Percentiles rank a stretch among this genome's conserved stretches.
These are phyloP conservation scores for Colletotrichum australisinense DNA, from an alignment of 2,329 filamentous ascomycete species.

Conservation along the genomic window DNA sequence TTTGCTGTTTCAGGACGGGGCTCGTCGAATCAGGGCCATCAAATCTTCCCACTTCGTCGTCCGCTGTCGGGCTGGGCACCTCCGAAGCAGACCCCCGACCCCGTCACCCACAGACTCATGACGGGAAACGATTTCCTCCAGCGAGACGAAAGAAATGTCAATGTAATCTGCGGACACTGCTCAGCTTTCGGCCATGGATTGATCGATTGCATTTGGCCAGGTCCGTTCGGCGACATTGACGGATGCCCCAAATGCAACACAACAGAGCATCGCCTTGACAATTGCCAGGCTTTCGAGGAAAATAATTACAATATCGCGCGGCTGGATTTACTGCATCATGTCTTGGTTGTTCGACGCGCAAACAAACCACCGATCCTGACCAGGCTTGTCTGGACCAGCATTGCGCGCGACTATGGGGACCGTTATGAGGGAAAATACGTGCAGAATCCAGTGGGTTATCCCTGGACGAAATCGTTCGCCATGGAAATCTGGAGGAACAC, in stretches of 20 bases:
- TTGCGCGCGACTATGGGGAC: no score
- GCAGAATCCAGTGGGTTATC: neutral
- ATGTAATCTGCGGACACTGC: neutral
- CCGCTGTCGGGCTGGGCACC: neutral
- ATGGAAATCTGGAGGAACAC: neutral
- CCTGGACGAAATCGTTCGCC: neutral
- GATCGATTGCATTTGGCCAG: neutral
- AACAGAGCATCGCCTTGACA: neutral
- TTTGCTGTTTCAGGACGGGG: no score
- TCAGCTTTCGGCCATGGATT: neutral
- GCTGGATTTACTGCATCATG: neutral
- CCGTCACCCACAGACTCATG: neutral
- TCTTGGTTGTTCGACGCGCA: neutral
- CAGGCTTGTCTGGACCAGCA: neutral
- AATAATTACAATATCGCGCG: no score
- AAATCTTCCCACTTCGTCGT: neutral
- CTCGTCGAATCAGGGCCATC: neutral
- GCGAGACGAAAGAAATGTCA: neutral
- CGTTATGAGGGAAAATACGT: no score
- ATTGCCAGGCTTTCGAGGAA: no score
- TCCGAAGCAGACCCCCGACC: neutral
- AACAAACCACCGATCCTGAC: neutral
- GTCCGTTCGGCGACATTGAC: neutral
- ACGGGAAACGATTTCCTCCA: neutral
- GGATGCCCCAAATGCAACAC: neutral